Percentiles rank a stretch among this genome's conserved stretches.
phyloP scores from a whole-genome alignment of 2,329 filamentous ascomycete species.

The Fusarium haematococcum region DNA sequence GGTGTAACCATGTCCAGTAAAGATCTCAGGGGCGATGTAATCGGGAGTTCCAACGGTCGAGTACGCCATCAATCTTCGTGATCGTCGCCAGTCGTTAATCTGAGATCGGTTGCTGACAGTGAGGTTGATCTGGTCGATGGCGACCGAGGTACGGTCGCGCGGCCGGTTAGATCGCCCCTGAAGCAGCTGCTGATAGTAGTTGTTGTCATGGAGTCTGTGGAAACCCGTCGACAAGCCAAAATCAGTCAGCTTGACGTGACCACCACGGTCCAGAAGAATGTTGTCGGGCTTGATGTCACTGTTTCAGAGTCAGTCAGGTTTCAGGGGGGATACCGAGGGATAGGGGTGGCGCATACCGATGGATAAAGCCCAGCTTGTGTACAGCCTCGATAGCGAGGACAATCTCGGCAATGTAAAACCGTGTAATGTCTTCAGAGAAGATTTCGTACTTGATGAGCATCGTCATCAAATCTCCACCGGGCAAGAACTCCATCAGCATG shows the following conservation, averaged over 20 bases:
- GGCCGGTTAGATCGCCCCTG: slow-evolving; percentile 80
- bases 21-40: slow-evolving; percentile 98
- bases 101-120: slow-evolving; percentile 97
- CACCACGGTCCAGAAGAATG: slow-evolving; percentile 92
- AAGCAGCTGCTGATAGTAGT: slow-evolving; percentile 97
- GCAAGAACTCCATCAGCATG: slow-evolving; percentile 99
- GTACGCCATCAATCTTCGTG: slow-evolving; percentile 94
- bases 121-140: slow-evolving; percentile 96
- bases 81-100: slow-evolving; percentile 99
- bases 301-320: slow-evolving; percentile 29
- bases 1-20: slow-evolving; percentile 94
- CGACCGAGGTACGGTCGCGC: slow-evolving; percentile 90
- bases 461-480: slow-evolving; percentile 98
- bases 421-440: slow-evolving; percentile 97
- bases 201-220: slow-evolving; percentile 97
- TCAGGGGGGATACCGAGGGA: not conserved
- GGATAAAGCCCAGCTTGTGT: slow-evolving; percentile 97
- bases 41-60: slow-evolving; percentile 98
- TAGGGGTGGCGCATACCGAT: slow-evolving; percentile 75
- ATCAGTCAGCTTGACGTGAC: slow-evolving; percentile 98
- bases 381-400: slow-evolving; percentile 98
- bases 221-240: slow-evolving; percentile 98
- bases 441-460: slow-evolving; percentile 99
- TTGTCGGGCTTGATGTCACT: slow-evolving; percentile 99
- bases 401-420: slow-evolving; percentile 99